Evolutionary conservation across 2,329 filamentous ascomycete species (phyloP), one percentile per base, ranked within the genome.

Genomic region (Plectosphaerella cucumerina): DNA sequence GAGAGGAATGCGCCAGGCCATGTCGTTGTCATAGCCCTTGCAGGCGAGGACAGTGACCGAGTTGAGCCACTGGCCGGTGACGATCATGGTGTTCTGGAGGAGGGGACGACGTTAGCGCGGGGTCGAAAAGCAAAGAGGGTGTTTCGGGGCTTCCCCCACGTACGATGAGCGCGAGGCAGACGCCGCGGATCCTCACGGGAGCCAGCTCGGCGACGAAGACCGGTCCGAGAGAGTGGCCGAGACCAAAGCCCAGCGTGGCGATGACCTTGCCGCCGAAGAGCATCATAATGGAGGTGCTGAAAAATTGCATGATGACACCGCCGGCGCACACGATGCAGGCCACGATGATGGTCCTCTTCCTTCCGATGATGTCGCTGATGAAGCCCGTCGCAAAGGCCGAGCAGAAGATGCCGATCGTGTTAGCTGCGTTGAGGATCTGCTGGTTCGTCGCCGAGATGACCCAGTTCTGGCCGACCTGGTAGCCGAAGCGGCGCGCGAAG

Each of bases 131-230:
- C n/a, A n/a, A n/a, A n/a, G n/a, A n/a, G n/a, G 14, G 42, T 20
- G 12, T 9, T 15, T 4, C 20, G 11, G 6, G 18, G 10, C 20
- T 8, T 23, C 9, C 3, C 41, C n/a, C 6, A 49, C 57, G 47
- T 41, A 63, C 60, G 22, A 66, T 52, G 3, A 66, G 50, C 11
- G 59, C 55, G 10, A 66, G 50, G 33, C 62, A 65, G 11, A 64
- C 47, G 12, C 65, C 64, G 4, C 64, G 59, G 42, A 66, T 56
- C 53, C 63, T 62, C 20, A 60, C 57, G 1, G 64, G 64, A 1
- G 65, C 63, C 18, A 66, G 48, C 56, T 67, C 64, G 6, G 65
- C 62, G 12, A 66, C 63, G 33, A 61, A 65, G 11, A 66, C 65
- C 1, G 64, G 64, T 1, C 59, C 62, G 6, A 67, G 55, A 2